These are phyloP conservation scores for Diaporthe caulivora DNA, from an alignment of 2,329 filamentous ascomycete species.

Conservation along the genomic window DNA sequence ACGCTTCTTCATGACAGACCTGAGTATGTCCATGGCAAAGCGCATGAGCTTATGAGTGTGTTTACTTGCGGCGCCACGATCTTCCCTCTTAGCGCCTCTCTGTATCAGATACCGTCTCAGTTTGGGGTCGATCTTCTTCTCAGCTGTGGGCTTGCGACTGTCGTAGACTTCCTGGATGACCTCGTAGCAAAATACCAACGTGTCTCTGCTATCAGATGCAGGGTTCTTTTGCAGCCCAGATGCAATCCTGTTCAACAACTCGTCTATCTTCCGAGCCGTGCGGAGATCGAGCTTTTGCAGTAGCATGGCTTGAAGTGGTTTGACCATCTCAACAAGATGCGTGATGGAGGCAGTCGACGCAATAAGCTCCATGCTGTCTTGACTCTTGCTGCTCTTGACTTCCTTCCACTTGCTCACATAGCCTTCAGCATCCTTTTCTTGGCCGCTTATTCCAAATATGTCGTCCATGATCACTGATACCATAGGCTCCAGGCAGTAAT, in stretches of 20 bases:
- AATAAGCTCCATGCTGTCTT: conserved; percentile 95
- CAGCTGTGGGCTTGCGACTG: conserved; percentile 64
- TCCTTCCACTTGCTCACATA: conserved; percentile 98
- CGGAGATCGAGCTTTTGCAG: conserved; percentile 86
- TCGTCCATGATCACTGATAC: conserved; percentile 95
- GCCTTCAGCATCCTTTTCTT: conserved; percentile 97
- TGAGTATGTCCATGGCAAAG: conserved; percentile 89
- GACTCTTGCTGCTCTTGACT: conserved; percentile 97
- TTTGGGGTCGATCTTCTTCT: conserved; percentile 70
- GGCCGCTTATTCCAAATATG: conserved; percentile 90
- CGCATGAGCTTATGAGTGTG: conserved; percentile 89
- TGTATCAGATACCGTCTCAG: conserved; percentile 84
- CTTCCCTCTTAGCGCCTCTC: conserved; percentile 80
- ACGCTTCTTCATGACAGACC: conserved; percentile 88
- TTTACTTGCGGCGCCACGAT: conserved; percentile 79
- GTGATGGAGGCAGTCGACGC: conserved; percentile 84
- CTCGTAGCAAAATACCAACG: conserved; percentile 95
- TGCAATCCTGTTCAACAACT: conserved; percentile 85
- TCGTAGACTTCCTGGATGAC: conserved; percentile 89
- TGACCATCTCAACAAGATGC: conserved; percentile 80
- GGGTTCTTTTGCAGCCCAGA: conserved; percentile 87
- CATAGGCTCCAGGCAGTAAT: conserved; percentile 86
- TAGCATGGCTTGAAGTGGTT: conserved; percentile 82
- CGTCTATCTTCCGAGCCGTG: conserved; percentile 90
- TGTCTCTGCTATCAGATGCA: conserved; percentile 81